These are phyloP conservation scores for Neocatenulostroma microsporum DNA, from an alignment of 2,329 filamentous ascomycete species.

Conservation along the genomic window DNA sequence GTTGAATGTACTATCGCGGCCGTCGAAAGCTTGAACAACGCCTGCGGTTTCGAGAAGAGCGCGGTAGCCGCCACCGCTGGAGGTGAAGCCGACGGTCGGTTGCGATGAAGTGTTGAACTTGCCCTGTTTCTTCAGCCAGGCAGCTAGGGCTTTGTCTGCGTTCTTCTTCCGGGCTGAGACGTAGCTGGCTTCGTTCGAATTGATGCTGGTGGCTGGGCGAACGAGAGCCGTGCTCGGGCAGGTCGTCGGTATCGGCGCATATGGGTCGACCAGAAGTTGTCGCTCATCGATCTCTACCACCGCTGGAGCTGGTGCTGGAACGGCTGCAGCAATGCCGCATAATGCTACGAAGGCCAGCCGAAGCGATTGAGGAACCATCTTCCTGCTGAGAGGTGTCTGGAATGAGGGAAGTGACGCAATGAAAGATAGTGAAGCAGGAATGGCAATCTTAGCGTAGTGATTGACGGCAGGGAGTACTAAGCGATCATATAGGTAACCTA, in stretches of 20 bases:
- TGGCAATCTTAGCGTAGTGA: no score
- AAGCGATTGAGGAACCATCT: background rate
- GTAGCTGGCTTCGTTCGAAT: constrained; percentile 33
- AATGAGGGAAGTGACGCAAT: no score
- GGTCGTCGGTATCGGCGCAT: constrained; percentile 27
- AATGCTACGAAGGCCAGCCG: background rate
- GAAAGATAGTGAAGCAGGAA: no score
- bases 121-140: constrained; percentile 35
- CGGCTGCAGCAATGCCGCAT: background rate
- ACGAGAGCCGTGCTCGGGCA: constrained; percentile 34
- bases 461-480: background rate
- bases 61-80: constrained; percentile 38
- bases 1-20: constrained; percentile 33
- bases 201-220: constrained; percentile 31
- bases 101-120: constrained; percentile 30
- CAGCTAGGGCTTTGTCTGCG: constrained; percentile 32
- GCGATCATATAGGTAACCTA: background rate
- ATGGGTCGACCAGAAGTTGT: constrained; percentile 8
- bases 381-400: no score
- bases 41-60: constrained; percentile 34
- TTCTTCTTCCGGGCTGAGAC: constrained; percentile 31
- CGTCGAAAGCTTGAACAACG: constrained; percentile 39
- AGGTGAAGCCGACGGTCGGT: constrained; percentile 36
- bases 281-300: constrained; percentile 1
- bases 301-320: constrained; percentile 5